Base-by-base conservation (phyloP, 805 yeast species). In the Ogataea philodendri region DNA sequence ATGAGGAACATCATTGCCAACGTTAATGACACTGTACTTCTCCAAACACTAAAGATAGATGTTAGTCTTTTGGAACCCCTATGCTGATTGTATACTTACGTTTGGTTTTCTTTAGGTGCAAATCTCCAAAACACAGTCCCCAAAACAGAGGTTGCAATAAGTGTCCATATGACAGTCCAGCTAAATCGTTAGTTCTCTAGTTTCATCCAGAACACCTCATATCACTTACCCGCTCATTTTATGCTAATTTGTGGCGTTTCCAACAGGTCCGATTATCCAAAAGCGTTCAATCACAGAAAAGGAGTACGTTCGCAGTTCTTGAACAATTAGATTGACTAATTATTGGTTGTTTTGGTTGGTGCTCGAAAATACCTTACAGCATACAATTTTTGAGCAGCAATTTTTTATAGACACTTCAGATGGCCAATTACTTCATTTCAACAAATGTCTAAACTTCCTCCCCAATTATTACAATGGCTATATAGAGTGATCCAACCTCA, bases 61-160 rank as follows among this genome's bases (percentile, higher is more conserved):
- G n/a, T n/a, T n/a, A n/a, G n/a, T n/a, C n/a, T n/a, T n/a, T n/a
- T n/a, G n/a, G n/a, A n/a, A n/a, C n/a, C n/a, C n/a, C n/a, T n/a
- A n/a, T n/a, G n/a, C n/a, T n/a, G n/a, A n/a, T n/a, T n/a, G 11
- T 5, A 8, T 22, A 70, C 78, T 59, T 60, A 75, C 73, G 85
- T 78, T 62, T 71, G 75, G 59, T 87, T 84, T 50, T 81, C 74
- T 62, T 82, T 81, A 29, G 97, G 96, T 7, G 96, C 94, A 60
- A 78, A 69, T 34, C 72, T 65, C 97, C 97, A 89, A 41, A 88
- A 80, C 27, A 72, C 67, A n/a, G 74, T 69, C 9, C 87, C 76
- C 26, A 74, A 62, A 15, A 69, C 71, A 17, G 70, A 74, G 9
- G 81, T 81, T 38, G 76, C 65, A 16, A 80, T 52, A 43, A 87